Evolutionary conservation across 1,284 basidiomycete genomes (phyloP).

Genomic region (Naganishia albida): DNA sequence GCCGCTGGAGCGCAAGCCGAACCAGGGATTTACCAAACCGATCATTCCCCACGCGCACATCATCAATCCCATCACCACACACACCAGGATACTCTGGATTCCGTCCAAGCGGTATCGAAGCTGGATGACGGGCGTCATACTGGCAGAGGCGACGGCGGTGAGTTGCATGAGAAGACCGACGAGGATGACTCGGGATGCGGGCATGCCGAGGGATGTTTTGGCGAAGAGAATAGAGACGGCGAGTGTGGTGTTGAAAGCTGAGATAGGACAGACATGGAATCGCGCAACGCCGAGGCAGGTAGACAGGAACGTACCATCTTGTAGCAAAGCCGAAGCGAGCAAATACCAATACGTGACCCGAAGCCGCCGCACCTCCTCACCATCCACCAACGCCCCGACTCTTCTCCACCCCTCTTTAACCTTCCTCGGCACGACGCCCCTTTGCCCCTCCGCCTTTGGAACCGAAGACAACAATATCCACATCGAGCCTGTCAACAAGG

Average conservation of each 20-base stretch:
- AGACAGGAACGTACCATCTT: slow-evolving; percentile 72
- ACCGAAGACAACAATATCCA: slow-evolving; percentile 62
- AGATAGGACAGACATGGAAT: slow-evolving; percentile 18
- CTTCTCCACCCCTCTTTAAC: slow-evolving; percentile 43
- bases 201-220: slow-evolving; percentile 50
- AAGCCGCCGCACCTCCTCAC: slow-evolving; percentile 69
- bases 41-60: slow-evolving; percentile 82
- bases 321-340: slow-evolving; percentile 85
- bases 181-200: slow-evolving; percentile 55
- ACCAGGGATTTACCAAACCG: slow-evolving; percentile 67
- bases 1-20: slow-evolving; percentile 71
- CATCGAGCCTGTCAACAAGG: slow-evolving; percentile 68
- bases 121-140: slow-evolving; percentile 49
- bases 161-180: slow-evolving; percentile 53
- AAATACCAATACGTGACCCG: slow-evolving; percentile 82
- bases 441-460: slow-evolving; percentile 37
- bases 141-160: slow-evolving; percentile 48
- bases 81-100: slow-evolving; percentile 64
- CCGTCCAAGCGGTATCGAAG: slow-evolving; percentile 64
- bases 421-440: slow-evolving; percentile 48
- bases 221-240: slow-evolving; percentile 52
- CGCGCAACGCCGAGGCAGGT: background rate
- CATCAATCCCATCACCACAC: slow-evolving; percentile 66
- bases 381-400: slow-evolving; percentile 64
- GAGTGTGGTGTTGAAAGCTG: slow-evolving; percentile 52